Percentiles rank a stretch among this genome's conserved stretches.
Conservation (phyloP, 768 basidiomycete genomes). For the Amanita molliuscula region DNA sequence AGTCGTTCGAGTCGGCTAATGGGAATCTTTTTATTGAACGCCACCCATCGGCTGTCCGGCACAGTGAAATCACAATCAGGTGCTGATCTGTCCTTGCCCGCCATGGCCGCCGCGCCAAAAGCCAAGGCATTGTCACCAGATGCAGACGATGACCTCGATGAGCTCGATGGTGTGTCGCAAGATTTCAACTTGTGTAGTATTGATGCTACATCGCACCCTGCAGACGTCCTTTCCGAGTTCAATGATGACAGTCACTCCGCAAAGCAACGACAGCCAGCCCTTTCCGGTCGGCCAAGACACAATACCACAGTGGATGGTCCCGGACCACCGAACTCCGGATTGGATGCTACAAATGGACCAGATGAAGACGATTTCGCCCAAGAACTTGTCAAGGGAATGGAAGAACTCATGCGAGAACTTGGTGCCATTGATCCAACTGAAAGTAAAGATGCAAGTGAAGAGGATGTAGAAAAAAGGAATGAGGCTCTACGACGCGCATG, state of each 20-base stretch:
- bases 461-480: slow-evolving; percentile 15
- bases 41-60: neutral
- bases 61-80: slow-evolving; percentile 1
- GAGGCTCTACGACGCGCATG: slow-evolving; percentile 48
- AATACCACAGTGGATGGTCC: slow-evolving; percentile 39
- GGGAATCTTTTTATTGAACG: slow-evolving; percentile 3
- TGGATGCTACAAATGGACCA: slow-evolving; percentile 26
- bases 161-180: slow-evolving; percentile 45
- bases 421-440: slow-evolving; percentile 3
- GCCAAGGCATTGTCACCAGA: slow-evolving; percentile 7
- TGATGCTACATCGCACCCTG: neutral
- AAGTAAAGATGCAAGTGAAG: slow-evolving; percentile 15
- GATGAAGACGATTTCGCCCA: slow-evolving; percentile 30
- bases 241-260: slow-evolving; percentile 19
- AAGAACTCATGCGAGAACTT: slow-evolving; percentile 17
- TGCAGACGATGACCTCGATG: slow-evolving; percentile 51
- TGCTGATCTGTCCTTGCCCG: too few relatives aligned
- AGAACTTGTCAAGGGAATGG: slow-evolving; percentile 41
- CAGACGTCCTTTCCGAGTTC: slow-evolving; percentile 41
- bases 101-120: neutral
- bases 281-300: slow-evolving; percentile 27
- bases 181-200: neutral
- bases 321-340: slow-evolving; percentile 8
- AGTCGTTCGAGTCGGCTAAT: slow-evolving; percentile 54
- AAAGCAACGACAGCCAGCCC: slow-evolving; percentile 17